phyloP scores from a whole-genome alignment of 2,329 filamentous ascomycete species.

The Pseudocercospora crystallina region DNA sequence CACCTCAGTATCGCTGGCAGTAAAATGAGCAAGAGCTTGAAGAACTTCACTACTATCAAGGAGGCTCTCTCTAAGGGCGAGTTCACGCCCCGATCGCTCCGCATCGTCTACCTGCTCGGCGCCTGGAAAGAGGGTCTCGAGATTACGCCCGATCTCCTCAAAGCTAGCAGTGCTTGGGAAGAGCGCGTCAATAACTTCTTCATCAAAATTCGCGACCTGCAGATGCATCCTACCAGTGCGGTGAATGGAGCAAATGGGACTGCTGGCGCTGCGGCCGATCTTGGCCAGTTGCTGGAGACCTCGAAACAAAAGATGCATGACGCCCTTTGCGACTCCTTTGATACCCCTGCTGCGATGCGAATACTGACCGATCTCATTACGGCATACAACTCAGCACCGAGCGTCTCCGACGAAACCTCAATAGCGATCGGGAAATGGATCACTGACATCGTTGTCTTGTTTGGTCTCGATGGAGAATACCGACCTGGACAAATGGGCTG shows the following conservation, averaged over 20 bases:
- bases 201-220: slow-evolving; percentile 56
- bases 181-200: slow-evolving; percentile 72
- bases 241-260: slow-evolving; percentile 19
- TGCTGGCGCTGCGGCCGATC: slow-evolving; percentile 35
- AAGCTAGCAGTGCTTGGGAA: slow-evolving; percentile 72
- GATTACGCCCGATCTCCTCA: slow-evolving; percentile 75
- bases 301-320: slow-evolving; percentile 60
- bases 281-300: slow-evolving; percentile 51
- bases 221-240: slow-evolving; percentile 24
- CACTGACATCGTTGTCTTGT: slow-evolving; percentile 78
- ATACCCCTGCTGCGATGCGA: slow-evolving; percentile 77
- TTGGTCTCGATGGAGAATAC: slow-evolving; percentile 69
- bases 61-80: slow-evolving; percentile 69
- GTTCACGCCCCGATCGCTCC: slow-evolving; percentile 76
- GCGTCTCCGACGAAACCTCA: slow-evolving; percentile 49
- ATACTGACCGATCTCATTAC: slow-evolving; percentile 76
- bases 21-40: slow-evolving; percentile 95
- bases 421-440: slow-evolving; percentile 70
- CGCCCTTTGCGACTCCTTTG: slow-evolving; percentile 80
- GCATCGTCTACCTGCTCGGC: slow-evolving; percentile 84
- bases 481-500: slow-evolving; percentile 56
- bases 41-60: slow-evolving; percentile 93
- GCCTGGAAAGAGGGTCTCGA: slow-evolving; percentile 90
- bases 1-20: slow-evolving; percentile 84
- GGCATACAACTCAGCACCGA: slow-evolving; percentile 64